These are phyloP conservation scores for Ulmus americana DNA, from an alignment of 331 rosid genomes.

Conservation along the genomic window DNA sequence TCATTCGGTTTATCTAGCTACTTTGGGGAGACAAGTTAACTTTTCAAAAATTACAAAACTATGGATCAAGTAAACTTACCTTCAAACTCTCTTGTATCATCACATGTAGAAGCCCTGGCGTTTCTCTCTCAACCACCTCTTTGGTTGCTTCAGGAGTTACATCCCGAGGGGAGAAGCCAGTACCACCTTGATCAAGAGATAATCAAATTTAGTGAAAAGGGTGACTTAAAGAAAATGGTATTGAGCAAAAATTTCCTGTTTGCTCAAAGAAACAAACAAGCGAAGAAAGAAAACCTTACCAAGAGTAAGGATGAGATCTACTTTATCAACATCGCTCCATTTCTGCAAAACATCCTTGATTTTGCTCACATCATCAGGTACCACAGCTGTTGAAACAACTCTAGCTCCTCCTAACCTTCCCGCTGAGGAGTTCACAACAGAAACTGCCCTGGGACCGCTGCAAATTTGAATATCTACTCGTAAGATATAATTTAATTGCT, in stretches of 20 bases:
- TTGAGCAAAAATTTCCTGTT: not conserved
- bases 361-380: conserved; percentile 63
- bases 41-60: not conserved
- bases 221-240: conserved; percentile 1
- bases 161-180: conserved; percentile 80
- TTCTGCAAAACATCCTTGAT: conserved; percentile 59
- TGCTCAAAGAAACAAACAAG: conserved; percentile 15
- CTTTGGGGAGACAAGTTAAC: not conserved
- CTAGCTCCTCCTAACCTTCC: conserved; percentile 79
- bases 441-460: conserved; percentile 95
- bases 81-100: conserved; percentile 94
- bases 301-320: conserved; percentile 89
- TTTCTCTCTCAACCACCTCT: conserved; percentile 75
- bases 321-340: conserved; percentile 72
- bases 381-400: conserved; percentile 66
- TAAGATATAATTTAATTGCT: not conserved
- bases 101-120: conserved; percentile 75
- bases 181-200: conserved; percentile 58
- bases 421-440: conserved; percentile 68
- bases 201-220: conserved; percentile 13
- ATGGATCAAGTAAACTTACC: conserved; percentile 33
- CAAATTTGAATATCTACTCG: not conserved
- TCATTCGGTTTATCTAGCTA: not conserved
- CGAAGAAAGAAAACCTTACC: conserved; percentile 37
- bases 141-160: conserved; percentile 97